Evolutionary conservation across 2,329 filamentous ascomycete species (phyloP).

Genomic region (Stachybotrys elegans): DNA sequence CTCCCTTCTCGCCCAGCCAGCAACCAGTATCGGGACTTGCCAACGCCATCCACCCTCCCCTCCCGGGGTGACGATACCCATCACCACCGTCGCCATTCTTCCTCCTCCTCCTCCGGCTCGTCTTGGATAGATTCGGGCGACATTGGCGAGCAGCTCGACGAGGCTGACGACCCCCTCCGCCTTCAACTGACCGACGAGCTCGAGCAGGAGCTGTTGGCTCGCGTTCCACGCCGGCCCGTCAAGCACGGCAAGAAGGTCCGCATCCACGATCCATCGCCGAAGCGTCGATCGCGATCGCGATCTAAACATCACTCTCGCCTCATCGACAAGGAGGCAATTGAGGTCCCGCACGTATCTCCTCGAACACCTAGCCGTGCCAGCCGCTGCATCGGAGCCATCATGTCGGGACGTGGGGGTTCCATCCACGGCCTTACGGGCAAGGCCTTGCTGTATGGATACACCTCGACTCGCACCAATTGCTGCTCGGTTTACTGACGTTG

Average conservation of each 20-base stretch:
- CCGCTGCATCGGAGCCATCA: conserved; percentile 73
- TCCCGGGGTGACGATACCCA: conserved; percentile 27
- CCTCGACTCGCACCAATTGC: background rate
- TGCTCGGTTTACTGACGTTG: conserved; percentile 11
- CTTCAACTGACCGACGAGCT: conserved; percentile 62
- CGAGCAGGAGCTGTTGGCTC: conserved; percentile 56
- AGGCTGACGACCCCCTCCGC: conserved; percentile 75
- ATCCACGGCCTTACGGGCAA: conserved; percentile 94
- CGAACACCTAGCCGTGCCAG: conserved; percentile 61
- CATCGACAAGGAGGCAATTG: conserved; percentile 71
- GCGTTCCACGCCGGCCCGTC: conserved; percentile 38
- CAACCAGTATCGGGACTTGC: conserved; percentile 34
- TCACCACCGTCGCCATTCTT: conserved; percentile 40
- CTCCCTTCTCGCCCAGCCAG: conserved; percentile 42
- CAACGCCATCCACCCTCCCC: conserved; percentile 28
- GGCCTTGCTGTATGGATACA: conserved; percentile 68
- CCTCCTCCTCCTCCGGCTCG: conserved; percentile 58
- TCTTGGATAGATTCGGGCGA: conserved; percentile 95
- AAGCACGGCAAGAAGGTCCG: conserved; percentile 58
- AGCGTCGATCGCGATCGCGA: conserved; percentile 24
- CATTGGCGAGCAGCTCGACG: conserved; percentile 84
- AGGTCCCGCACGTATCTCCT: conserved; percentile 65
- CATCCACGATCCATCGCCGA: conserved; percentile 51
- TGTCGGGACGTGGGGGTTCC: conserved; percentile 73
- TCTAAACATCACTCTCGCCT: conserved; percentile 34